phyloP scores from a whole-genome alignment of 1,284 basidiomycete species.

The Kwoniella shivajii region DNA sequence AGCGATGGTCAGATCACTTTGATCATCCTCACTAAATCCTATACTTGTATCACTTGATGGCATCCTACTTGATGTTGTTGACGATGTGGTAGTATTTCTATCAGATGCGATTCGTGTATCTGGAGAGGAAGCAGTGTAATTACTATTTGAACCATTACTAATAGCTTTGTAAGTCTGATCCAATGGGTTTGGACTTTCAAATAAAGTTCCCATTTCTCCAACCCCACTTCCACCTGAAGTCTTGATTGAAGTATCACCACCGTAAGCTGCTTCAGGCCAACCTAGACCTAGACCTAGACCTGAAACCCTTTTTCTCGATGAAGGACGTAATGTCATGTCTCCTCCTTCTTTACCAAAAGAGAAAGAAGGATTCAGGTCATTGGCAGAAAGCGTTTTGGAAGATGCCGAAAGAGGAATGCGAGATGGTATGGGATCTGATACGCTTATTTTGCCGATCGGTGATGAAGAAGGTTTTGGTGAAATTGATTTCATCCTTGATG shows the following conservation, averaged over 20 bases:
- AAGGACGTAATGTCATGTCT: slow-evolving; percentile 15
- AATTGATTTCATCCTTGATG: slow-evolving; percentile 5
- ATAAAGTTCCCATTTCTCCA: slow-evolving; percentile 2
- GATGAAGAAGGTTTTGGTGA: neutral
- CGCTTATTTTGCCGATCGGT: neutral
- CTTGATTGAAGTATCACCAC: neutral
- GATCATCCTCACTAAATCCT: neutral
- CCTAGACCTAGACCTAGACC: slow-evolving; percentile 26
- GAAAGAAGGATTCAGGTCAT: neutral
- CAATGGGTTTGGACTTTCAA: neutral
- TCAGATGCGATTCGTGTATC: neutral
- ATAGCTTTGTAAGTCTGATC: neutral
- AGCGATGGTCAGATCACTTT: slow-evolving; percentile 20
- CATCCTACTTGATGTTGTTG: neutral
- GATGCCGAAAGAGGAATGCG: slow-evolving; percentile 3
- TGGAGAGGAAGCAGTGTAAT: neutral
- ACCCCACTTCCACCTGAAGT: neutral
- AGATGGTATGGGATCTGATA: slow-evolving; percentile 7
- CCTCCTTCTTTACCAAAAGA: neutral
- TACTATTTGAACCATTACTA: neutral
- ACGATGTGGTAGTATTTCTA: neutral
- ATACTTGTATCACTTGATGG: neutral
- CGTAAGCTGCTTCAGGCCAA: slow-evolving; percentile 15
- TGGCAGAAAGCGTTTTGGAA: neutral
- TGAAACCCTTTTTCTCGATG: slow-evolving; percentile 23